Evolutionary conservation across 2,329 filamentous ascomycete genomes (phyloP).

Genomic region (Xylaria multiplex): DNA sequence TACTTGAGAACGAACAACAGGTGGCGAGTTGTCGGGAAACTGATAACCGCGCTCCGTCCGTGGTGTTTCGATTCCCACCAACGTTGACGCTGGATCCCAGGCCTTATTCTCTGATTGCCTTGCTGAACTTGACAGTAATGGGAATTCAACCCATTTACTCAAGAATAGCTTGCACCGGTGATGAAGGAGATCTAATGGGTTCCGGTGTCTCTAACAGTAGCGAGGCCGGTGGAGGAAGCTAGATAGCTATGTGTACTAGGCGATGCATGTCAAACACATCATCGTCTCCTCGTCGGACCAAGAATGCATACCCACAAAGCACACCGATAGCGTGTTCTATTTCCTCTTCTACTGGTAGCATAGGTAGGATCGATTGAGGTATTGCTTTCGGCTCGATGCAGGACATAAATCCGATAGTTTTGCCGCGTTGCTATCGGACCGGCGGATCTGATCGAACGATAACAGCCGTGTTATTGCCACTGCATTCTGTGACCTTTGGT

Average conservation of each 20-base stretch:
- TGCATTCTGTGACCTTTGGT: slow-evolving; percentile 48
- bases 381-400: slow-evolving; percentile 55
- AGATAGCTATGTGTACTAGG: slow-evolving; percentile 50
- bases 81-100: no score
- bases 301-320: slow-evolving; percentile 49
- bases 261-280: slow-evolving; percentile 52
- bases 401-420: slow-evolving; percentile 53
- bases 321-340: slow-evolving; percentile 47
- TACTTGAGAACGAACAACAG: no score
- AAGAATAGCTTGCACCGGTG: no score
- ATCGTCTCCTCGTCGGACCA: slow-evolving; percentile 41
- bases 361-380: slow-evolving; percentile 50
- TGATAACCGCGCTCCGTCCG: no score
- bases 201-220: no score
- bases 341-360: slow-evolving; percentile 17
- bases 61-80: no score
- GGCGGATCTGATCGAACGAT: slow-evolving; percentile 53
- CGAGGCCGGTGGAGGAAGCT: no score
- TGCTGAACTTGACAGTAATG: no score
- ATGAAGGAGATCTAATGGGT: no score
- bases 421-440: slow-evolving; percentile 46
- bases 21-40: no score
- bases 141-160: no score
- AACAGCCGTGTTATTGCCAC: slow-evolving; percentile 54
- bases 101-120: no score